These are phyloP conservation scores for Diutina rugosa DNA, from an alignment of 1,139 yeast genomes.

Conservation along the genomic window DNA sequence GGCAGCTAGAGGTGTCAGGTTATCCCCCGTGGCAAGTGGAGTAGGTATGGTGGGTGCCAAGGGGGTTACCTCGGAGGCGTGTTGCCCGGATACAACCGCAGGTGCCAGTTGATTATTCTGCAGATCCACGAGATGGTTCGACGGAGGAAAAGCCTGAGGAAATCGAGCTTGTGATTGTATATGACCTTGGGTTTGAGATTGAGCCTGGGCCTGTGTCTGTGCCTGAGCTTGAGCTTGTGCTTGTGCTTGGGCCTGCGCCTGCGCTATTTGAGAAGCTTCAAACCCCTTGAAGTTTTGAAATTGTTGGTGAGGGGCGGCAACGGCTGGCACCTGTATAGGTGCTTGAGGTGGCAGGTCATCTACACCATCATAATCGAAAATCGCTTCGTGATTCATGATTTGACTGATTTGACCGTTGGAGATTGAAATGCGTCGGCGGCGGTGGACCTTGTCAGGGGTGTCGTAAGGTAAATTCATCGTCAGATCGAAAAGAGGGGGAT, in stretches of 20 bases:
- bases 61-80: background rate
- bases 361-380: conserved; percentile 9
- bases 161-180: background rate
- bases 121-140: background rate
- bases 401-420: conserved; percentile 76
- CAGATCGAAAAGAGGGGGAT: conserved; percentile 53
- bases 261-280: background rate
- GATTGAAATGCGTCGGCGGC: conserved; percentile 56
- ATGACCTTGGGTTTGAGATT: background rate
- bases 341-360: background rate
- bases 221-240: background rate
- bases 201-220: background rate
- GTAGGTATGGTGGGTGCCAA: background rate
- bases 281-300: background rate
- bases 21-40: background rate
- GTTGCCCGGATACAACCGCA: background rate
- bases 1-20: conserved; percentile 12
- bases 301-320: background rate
- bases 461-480: conserved; percentile 30
- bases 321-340: background rate
- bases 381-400: conserved; percentile 36
- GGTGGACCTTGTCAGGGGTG: conserved; percentile 26
- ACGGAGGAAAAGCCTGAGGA: background rate
- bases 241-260: background rate
- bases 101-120: background rate